Base-by-base conservation (phyloP, 495 filamentous ascomycete species). In the Penicillium psychrofluorescens region DNA sequence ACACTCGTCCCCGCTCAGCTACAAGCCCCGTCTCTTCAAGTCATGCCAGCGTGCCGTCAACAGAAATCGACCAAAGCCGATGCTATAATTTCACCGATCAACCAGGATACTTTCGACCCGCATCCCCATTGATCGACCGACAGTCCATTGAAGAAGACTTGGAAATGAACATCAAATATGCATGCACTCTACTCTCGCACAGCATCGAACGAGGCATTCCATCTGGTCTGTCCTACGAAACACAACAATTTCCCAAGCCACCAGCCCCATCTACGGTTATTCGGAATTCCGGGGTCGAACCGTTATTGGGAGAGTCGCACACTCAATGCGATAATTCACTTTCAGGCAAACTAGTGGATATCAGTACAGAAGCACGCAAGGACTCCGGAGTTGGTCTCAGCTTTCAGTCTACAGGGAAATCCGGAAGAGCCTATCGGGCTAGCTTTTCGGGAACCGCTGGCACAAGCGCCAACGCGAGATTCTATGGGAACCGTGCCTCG, bases 121-220 rank as follows among this genome's bases (percentile, higher is more conserved):
- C n/a, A 8, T 46, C 54, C 3, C 55, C 55, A 10, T 33, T 55
- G 2, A 41, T 61, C 10, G 33, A 47, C 27, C 49, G 57, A 15
- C 57, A 58, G 43, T 11, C 41, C 11, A 40, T 61, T 6, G 44
- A 46, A 4, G 54, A 55, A 38, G 54, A 58, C 4, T 11, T 61
- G 4, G 51, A 50, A 14, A 51, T 50, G n/a, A 43, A 61, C 36
- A 29, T 61, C 14, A 53, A 50, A 32, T 49, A 58, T 22, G 44
- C 57, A 9, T 61, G 57, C 38, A 34, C 51, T 6, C 40, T 61
- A 8, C 51, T 58, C 8, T 39, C 54, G 8, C 51, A 58, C 33
- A 55, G 51, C 33, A 48, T 61, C 35, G 54, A 61, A 7, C 57
- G 51, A n/a, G 57, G 51, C 1, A 15, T 61, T 8, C 55, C 57